These are phyloP conservation scores for Colletotrichum sp. DNA, from an alignment of 2,329 filamentous ascomycete species.

Conservation along the genomic window DNA sequence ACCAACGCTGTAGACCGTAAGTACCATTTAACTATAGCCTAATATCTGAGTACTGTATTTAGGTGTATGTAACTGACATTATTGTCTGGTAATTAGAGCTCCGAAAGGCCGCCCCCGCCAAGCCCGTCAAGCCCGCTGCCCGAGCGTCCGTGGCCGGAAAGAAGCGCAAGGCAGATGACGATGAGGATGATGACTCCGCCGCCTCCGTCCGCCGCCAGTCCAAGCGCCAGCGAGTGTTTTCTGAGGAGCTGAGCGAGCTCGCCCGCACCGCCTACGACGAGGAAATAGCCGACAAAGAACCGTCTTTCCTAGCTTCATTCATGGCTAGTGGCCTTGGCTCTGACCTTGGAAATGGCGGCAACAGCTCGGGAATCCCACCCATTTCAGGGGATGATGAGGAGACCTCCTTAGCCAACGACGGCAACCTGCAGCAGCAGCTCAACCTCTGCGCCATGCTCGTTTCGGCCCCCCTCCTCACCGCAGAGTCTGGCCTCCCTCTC, in stretches of 20 bases:
- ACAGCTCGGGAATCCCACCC: background rate
- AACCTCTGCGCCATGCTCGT: background rate
- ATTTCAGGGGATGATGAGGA: background rate
- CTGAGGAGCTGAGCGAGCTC: background rate
- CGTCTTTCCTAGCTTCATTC: background rate
- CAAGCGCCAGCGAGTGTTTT: background rate
- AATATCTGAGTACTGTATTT: background rate
- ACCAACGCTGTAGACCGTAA: background rate
- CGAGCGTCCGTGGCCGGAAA: background rate
- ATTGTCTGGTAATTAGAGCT: background rate
- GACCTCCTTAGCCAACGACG: background rate
- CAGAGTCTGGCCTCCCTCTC: background rate
- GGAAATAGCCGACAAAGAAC: background rate
- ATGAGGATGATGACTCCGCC: background rate
- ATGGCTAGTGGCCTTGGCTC: background rate
- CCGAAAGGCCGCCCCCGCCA: background rate
- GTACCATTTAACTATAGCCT: background rate
- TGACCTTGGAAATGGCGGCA: background rate
- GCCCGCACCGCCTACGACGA: background rate
- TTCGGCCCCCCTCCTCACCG: background rate
- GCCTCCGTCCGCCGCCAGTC: background rate
- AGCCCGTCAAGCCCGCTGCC: background rate
- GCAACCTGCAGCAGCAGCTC: background rate
- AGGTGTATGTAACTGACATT: background rate
- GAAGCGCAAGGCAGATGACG: background rate